A percentile compares a stretch with the other conserved stretches of the same genome.
These are phyloP conservation scores for Hygrocybe punicea DNA, from an alignment of 768 basidiomycete genomes.

Conservation along the genomic window DNA sequence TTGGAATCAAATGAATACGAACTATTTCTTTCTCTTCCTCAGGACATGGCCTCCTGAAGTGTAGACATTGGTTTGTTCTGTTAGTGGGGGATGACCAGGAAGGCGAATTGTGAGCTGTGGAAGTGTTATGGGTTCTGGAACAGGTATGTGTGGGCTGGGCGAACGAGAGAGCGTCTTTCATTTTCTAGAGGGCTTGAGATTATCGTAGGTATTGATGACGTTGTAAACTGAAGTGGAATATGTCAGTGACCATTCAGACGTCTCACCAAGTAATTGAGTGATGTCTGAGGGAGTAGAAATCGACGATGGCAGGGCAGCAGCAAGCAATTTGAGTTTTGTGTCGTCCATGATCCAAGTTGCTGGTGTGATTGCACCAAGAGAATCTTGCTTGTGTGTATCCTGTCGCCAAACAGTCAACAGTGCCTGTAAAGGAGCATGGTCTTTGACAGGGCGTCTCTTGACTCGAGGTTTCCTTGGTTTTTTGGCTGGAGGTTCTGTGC, in stretches of 20 bases:
- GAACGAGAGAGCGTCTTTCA: no score
- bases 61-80: no score
- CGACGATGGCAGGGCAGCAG: not conserved
- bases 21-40: no score
- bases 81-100: not conserved
- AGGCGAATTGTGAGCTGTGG: not conserved
- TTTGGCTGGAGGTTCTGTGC: not conserved
- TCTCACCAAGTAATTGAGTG: not conserved
- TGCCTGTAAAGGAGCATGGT: not conserved
- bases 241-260: not conserved
- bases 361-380: not conserved
- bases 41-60: no score
- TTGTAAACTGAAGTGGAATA: no score
- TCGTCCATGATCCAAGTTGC: conserved; percentile 1
- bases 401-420: not conserved
- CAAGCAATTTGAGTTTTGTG: not conserved
- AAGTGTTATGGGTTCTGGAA: not conserved
- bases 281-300: not conserved
- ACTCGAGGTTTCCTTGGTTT: not conserved
- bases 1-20: no score
- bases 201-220: no score
- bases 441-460: not conserved
- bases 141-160: no score
- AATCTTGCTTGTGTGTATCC: not conserved
- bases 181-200: no score